Evolutionary conservation across 768 basidiomycete species (phyloP).

Genomic region (Tulasnella calospora): DNA sequence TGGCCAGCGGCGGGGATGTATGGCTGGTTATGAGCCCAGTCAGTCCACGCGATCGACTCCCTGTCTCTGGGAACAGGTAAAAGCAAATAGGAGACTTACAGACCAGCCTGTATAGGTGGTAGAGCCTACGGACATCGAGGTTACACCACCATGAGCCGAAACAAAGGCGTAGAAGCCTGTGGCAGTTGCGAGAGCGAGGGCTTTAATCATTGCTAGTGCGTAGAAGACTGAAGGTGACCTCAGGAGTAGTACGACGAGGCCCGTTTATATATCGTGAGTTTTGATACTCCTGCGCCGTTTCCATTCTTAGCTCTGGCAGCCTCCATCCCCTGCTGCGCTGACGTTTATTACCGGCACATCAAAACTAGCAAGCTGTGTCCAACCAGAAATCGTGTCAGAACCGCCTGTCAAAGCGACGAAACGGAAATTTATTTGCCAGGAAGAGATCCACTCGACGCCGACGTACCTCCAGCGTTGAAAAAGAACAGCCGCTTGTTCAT

Average conservation of each 20-base stretch:
- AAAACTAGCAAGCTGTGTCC: neutral
- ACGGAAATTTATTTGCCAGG: neutral
- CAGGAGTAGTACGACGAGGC: neutral
- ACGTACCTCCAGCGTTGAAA: neutral
- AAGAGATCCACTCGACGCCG: neutral
- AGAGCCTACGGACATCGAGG: slow-evolving; percentile 9
- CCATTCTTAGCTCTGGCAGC: slow-evolving; percentile 2
- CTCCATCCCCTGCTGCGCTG: neutral
- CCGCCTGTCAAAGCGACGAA: neutral
- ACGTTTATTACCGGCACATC: neutral
- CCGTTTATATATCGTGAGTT: neutral
- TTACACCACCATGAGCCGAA: slow-evolving; percentile 25
- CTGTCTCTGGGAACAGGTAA: neutral
- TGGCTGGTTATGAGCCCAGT: neutral
- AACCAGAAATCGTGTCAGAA: neutral
- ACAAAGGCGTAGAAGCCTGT: neutral
- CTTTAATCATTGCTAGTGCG: neutral
- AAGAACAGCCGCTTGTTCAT: neutral
- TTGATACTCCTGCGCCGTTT: neutral
- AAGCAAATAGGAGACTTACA: neutral
- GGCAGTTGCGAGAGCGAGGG: neutral
- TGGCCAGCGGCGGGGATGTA: slow-evolving; percentile 13
- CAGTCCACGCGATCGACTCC: neutral
- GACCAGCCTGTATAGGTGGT: slow-evolving; percentile 24
- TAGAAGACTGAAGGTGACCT: neutral